Conservation (phyloP, 805 yeast genomes). For the Ogataea pignaliae region DNA sequence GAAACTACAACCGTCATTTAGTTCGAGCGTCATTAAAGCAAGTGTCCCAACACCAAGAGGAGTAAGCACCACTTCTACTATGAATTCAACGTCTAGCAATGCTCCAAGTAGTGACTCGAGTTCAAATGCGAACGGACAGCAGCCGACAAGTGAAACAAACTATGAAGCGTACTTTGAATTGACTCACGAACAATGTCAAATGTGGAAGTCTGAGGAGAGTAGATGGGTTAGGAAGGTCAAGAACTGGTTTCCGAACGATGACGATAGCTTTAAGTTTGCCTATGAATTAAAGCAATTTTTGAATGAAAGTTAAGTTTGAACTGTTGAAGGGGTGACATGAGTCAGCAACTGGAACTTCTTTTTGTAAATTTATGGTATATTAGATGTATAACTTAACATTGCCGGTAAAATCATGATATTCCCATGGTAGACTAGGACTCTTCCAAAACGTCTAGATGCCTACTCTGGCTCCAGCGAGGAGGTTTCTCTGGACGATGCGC, state of each 20-base stretch:
- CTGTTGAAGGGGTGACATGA: too few species aligned
- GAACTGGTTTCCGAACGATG: slow-evolving; percentile 32
- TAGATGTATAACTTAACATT: not conserved
- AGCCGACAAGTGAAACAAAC: too few species aligned
- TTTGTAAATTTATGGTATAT: too few species aligned
- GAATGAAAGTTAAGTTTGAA: slow-evolving; percentile 16
- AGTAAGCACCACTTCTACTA: not conserved
- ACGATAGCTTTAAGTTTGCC: slow-evolving; percentile 23
- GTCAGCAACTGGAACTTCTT: too few species aligned
- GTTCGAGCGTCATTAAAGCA: too few species aligned
- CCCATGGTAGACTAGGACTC: too few species aligned
- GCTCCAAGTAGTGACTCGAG: not conserved
- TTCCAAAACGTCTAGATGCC: not conserved
- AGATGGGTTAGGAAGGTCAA: slow-evolving; percentile 33
- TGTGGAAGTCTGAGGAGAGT: slow-evolving; percentile 29
- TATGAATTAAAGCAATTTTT: slow-evolving; percentile 29
- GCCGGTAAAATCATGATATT: too few species aligned
- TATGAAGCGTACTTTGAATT: slow-evolving; percentile 19
- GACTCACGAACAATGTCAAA: slow-evolving; percentile 22
- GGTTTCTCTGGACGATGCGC: too few species aligned
- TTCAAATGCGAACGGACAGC: not conserved
- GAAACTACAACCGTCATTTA: too few species aligned
- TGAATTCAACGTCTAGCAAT: slow-evolving; percentile 1
- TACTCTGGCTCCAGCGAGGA: not conserved
- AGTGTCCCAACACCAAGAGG: not conserved